Conservation (phyloP, 257 asterid species). For the Rauvolfia tetraphylla region DNA sequence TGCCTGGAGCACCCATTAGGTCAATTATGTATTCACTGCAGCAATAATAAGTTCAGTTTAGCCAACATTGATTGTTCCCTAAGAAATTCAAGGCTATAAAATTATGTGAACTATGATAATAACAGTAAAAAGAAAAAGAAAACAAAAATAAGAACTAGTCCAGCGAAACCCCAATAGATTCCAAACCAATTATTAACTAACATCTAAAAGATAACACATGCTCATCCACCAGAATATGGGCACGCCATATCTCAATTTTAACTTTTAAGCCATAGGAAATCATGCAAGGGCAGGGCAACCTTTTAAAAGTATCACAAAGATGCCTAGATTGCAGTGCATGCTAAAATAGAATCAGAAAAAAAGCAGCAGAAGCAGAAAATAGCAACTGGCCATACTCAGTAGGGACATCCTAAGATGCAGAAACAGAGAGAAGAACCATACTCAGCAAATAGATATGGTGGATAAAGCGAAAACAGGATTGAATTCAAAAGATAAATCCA, state of each 20-base stretch:
- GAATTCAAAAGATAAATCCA: neutral
- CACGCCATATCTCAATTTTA: neutral
- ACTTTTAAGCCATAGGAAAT: neutral
- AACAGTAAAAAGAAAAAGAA: neutral
- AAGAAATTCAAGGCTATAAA: neutral
- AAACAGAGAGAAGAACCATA: neutral
- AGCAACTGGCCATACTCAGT: neutral
- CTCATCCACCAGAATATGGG: neutral
- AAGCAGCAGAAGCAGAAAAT: neutral
- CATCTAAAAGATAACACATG: neutral
- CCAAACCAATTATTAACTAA: neutral
- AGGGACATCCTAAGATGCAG: neutral
- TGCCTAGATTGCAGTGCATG: neutral
- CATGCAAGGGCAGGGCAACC: neutral
- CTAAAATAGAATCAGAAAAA: neutral
- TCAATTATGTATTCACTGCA: constrained; percentile 97
- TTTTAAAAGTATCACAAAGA: neutral
- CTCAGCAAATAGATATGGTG: neutral
- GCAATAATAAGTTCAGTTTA: constrained; percentile 13
- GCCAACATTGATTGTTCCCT: constrained; percentile 1
- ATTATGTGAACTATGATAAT: neutral
- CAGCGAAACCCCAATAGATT: neutral
- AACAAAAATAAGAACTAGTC: neutral
- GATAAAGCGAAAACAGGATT: neutral
- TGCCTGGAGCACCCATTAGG: constrained; percentile 99